These are phyloP conservation scores for Fusarium ramigenum DNA, from an alignment of 2,329 filamentous ascomycete genomes.

Conservation along the genomic window DNA sequence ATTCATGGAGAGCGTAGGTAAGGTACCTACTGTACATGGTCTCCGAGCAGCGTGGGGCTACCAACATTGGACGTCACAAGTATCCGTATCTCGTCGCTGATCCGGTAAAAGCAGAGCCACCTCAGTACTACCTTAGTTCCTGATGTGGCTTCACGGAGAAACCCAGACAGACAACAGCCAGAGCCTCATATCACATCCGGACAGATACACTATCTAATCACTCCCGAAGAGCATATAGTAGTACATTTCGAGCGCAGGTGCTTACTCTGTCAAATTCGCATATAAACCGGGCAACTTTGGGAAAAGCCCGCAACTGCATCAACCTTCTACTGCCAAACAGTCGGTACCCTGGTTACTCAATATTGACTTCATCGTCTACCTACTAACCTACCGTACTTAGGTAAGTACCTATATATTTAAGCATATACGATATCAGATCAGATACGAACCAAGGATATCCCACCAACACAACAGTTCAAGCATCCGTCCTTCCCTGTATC, in stretches of 20 bases:
- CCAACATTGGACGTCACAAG: background rate
- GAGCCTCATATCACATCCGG: background rate
- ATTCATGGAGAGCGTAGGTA: background rate
- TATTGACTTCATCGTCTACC: background rate
- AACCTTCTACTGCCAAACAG: background rate
- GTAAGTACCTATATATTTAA: too few species aligned
- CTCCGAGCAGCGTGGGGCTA: conserved; percentile 12
- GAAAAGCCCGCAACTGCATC: conserved; percentile 14
- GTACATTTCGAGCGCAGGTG: background rate
- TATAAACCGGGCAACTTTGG: background rate
- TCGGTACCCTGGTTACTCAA: background rate
- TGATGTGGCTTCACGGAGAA: conserved; percentile 10
- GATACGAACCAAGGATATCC: background rate
- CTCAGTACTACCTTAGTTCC: background rate
- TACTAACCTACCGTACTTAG: too few species aligned
- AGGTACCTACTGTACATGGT: too few species aligned
- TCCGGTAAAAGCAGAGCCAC: too few species aligned
- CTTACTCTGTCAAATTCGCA: background rate
- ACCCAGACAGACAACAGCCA: background rate
- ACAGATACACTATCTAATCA: background rate
- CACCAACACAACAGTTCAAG: background rate
- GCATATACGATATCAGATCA: background rate
- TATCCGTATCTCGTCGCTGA: too few species aligned
- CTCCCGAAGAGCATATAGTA: background rate
- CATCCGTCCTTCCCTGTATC: background rate